Conservation (phyloP, 2,329 filamentous ascomycete genomes). For the Knoxdaviesia proteae region DNA sequence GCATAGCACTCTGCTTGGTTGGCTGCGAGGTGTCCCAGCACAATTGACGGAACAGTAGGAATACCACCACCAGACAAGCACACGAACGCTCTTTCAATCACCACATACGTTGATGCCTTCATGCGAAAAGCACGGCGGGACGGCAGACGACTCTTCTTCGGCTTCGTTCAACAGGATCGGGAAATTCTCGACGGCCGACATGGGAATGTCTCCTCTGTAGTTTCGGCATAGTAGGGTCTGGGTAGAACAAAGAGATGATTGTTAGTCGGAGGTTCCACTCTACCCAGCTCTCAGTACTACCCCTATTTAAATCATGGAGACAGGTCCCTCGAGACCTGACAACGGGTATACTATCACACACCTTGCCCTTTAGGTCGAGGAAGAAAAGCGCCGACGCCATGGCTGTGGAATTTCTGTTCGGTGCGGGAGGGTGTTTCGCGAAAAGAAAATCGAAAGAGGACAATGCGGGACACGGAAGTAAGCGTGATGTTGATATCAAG, state of each 20-base stretch:
- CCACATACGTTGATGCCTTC: conserved; percentile 85
- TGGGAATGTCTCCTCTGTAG: conserved; percentile 95
- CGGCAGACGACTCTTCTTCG: conserved; percentile 95
- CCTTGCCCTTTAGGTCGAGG: conserved; percentile 99
- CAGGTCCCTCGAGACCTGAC: background rate
- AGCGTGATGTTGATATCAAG: no score
- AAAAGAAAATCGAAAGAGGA: no score
- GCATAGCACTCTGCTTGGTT: background rate
- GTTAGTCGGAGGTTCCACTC: background rate
- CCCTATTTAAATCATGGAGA: background rate
- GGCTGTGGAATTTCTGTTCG: background rate
- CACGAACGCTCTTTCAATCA: no score
- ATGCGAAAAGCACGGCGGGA: conserved; percentile 92
- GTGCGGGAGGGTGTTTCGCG: no score
- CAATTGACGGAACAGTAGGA: no score
- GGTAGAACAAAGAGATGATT: conserved; percentile 1
- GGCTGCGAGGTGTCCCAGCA: background rate
- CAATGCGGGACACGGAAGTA: no score
- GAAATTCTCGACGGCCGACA: conserved; percentile 98
- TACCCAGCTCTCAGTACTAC: no score
- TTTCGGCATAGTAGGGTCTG: conserved; percentile 96
- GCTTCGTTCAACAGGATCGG: conserved; percentile 89
- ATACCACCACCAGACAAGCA: no score
- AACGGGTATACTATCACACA: conserved; percentile 15
- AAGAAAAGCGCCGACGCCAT: conserved; percentile 99